phyloP scores from a whole-genome alignment of 805 yeast species.

The Tetrapisispora nanseiensis region DNA sequence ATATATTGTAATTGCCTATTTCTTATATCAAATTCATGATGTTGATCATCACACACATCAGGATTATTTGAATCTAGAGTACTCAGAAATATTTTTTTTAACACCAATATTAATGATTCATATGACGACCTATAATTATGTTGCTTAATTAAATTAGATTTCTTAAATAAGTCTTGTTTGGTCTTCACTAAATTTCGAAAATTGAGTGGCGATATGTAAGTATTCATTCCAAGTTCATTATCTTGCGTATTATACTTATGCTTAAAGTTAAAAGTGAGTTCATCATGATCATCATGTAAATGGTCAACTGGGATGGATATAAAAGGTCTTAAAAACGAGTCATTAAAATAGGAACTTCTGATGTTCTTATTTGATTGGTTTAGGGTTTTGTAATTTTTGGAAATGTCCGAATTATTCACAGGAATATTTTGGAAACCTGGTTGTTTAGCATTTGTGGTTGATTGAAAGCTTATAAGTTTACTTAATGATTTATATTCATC shows the following conservation, averaged over 20 bases:
- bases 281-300: neutral
- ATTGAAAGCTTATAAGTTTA: constrained; percentile 6
- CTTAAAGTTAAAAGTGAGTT: neutral
- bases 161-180: constrained; percentile 15
- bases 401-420: too few relatives aligned
- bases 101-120: constrained; percentile 8
- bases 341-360: neutral
- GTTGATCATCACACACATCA: neutral
- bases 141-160: constrained; percentile 13
- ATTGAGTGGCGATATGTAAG: constrained; percentile 12
- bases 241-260: neutral
- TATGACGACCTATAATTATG: constrained; percentile 20
- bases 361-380: too few relatives aligned
- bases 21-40: neutral
- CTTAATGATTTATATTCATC: constrained; percentile 20
- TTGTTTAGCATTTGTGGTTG: neutral
- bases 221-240: neutral
- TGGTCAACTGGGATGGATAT: constrained; percentile 10
- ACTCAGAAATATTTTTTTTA: constrained; percentile 12
- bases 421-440: neutral
- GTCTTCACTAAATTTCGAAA: constrained; percentile 17
- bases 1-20: constrained; percentile 20
- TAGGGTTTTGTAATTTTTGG: too few relatives aligned
- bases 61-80: neutral
- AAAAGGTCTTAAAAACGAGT: constrained; percentile 13